Base-by-base conservation (phyloP, 192 early-diverging fungal genomes). In the Backusella circina region DNA sequence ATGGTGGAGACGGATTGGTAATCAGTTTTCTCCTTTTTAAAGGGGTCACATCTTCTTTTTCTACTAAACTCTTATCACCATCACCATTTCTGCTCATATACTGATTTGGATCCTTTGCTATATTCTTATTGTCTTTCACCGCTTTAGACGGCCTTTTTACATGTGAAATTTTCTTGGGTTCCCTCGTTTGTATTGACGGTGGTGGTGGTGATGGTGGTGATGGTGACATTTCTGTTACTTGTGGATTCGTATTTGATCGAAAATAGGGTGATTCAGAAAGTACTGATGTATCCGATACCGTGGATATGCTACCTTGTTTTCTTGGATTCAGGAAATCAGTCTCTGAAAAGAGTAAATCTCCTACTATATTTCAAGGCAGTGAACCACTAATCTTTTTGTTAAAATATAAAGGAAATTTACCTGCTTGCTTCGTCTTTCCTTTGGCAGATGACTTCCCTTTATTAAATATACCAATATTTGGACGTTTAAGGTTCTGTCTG, bases 371-470 rank as follows among this genome's bases (percentile, higher is more conserved):
- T 64, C 65, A 21, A 50, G n/a, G 32, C 15, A 57, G 18, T 51
- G 1, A 41, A 5, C 5, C 39, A 41, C 13, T 54, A 3, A n/a
- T 36, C 36, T 0, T 35, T 30, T 67, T 8, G 5, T 3, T 6
- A 10, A 39, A 41, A 15, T 38, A 28, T 26, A 39, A 69, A 39
- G 13, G 57, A 18, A 61, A 38, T 54, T 33, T 54, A 50, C 50
- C 50, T 65, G 37, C 35, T 74, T 66, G 39, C 5, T 15, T 44
- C 7, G 15, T 33, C 18, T 54, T 54, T 33, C 71, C 72, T 44
- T 66, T 65, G 21, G 72, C 57, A 3, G 72, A 74, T 30, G 61
- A 74, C 15, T 74, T 74, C 8, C 72, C 72, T 37, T 74, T 74
- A 37, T 74, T 74, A 37, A 74, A 74, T n/a, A 74, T 21, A 5